Base-by-base conservation (phyloP, 371 early-diverging fungal species). In the Mucor velutinosus region DNA sequence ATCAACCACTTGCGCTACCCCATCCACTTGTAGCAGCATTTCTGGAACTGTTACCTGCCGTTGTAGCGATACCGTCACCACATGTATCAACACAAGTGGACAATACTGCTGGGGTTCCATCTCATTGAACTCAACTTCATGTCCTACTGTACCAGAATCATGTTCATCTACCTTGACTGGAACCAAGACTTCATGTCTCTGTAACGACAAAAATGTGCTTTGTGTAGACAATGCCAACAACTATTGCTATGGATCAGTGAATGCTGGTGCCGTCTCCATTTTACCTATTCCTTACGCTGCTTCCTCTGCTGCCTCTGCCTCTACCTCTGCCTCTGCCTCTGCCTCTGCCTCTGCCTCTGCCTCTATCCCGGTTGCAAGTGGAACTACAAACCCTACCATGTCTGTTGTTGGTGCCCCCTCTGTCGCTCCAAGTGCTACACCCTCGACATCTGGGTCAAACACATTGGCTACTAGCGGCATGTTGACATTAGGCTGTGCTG, bases 91-190 rank as follows among this genome's bases (percentile, higher is more conserved):
- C 47, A 58, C 53, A 29, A 60, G 62, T 14, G 62, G 59, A 21
- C 74, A 77, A 23, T 81, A 69, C 65, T 81, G 82, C 62, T 81
- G 82, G 82, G 82, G 82, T 19, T 79, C 79, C 10, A 19, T 59
- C n/a, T 62, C 72, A 0, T 55, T 81, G 53, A 78, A 60, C 60
- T 60, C 68, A 7, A 71, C 68, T 32, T 60, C 65, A 7, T 80
- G 81, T 39, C 81, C 81, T 60, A 45, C 71, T 17, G 55, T 74
- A n/a, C 79, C 82, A 51, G 55, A 63, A 3, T 64, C 72, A 3
- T 81, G 82, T 65, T 55, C 41, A 32, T 64, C 66, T 0, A 37
- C 71, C 8, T 74, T 76, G 33, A 71, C 70, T 17, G 74, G 69
- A 19, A 62, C 58, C 10, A 72, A 66, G 5, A 45, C 73, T 15